Conservation (phyloP, 2,329 filamentous ascomycete species). For the Xylaria sp. region DNA sequence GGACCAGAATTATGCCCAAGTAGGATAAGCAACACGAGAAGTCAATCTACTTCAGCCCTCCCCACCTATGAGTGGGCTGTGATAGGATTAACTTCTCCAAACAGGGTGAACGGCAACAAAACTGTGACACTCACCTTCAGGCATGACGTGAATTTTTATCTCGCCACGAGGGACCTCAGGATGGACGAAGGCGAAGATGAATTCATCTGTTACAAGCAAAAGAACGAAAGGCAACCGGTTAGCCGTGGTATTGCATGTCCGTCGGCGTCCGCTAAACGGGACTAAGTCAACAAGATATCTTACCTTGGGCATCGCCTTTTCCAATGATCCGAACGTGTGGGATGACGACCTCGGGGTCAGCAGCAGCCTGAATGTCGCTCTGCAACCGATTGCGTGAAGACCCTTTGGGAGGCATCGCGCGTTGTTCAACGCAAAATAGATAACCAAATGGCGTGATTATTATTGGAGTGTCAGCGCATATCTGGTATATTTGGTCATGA, state of each 20-base stretch:
- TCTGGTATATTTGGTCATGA: neutral
- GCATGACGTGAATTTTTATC: constrained; percentile 54
- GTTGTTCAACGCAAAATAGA: neutral
- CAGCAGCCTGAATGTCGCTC: constrained; percentile 43
- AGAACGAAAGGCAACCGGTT: neutral
- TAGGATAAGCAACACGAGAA: neutral
- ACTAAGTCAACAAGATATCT: neutral
- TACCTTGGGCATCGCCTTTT: constrained; percentile 71
- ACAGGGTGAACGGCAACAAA: neutral
- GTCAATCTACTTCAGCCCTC: neutral
- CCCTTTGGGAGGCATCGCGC: constrained; percentile 40
- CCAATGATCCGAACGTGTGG: constrained; percentile 62
- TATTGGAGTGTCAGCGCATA: neutral
- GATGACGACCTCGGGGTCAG: constrained; percentile 30
- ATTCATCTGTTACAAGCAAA: constrained; percentile 60
- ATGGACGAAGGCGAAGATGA: constrained; percentile 68
- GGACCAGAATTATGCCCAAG: neutral
- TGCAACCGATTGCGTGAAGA: constrained; percentile 36
- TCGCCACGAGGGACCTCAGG: constrained; percentile 39
- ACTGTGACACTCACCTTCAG: constrained; percentile 47
- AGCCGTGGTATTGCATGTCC: neutral
- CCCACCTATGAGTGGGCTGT: too few species aligned
- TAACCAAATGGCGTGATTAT: neutral
- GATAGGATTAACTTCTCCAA: neutral
- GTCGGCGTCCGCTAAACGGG: neutral